phyloP scores from a whole-genome alignment of 768 basidiomycete species.

The Boletus subparvulus region DNA sequence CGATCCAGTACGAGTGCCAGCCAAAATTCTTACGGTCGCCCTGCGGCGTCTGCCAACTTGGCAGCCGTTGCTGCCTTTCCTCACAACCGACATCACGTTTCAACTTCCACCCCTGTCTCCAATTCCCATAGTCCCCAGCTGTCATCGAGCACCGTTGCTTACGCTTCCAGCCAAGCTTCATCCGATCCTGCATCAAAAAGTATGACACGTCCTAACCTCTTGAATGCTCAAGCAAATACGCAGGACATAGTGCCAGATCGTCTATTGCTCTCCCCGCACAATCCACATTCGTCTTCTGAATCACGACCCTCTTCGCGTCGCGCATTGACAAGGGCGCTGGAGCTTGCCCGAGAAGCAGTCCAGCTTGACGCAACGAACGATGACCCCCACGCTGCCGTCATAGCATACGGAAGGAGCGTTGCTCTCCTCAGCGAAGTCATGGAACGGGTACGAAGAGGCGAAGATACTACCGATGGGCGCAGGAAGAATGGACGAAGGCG shows the following conservation, averaged over 20 bases:
- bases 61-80: slow-evolving; percentile 64
- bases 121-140: slow-evolving; percentile 30
- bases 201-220: slow-evolving; percentile 37
- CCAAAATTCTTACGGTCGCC: slow-evolving; percentile 31
- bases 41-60: slow-evolving; percentile 47
- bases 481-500: slow-evolving; percentile 61
- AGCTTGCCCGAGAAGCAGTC: slow-evolving; percentile 88
- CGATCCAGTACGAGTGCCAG: slow-evolving; percentile 39
- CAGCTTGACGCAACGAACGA: slow-evolving; percentile 85
- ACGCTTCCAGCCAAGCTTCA: slow-evolving; percentile 46
- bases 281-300: slow-evolving; percentile 45
- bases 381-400: slow-evolving; percentile 85
- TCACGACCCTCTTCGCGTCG: slow-evolving; percentile 72
- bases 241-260: slow-evolving; percentile 46
- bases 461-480: slow-evolving; percentile 73
- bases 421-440: slow-evolving; percentile 88
- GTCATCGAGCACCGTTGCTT: slow-evolving; percentile 17
- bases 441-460: slow-evolving; percentile 84
- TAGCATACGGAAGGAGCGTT: slow-evolving; percentile 85
- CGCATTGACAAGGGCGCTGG: slow-evolving; percentile 81
- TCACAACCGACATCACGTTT: slow-evolving; percentile 44
- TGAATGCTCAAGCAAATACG: slow-evolving; percentile 24
- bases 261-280: slow-evolving; percentile 42
- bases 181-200: slow-evolving; percentile 60
- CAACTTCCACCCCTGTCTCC: slow-evolving; percentile 25